phyloP scores from a whole-genome alignment of 768 basidiomycete genomes.

The Collybia mongolica region DNA sequence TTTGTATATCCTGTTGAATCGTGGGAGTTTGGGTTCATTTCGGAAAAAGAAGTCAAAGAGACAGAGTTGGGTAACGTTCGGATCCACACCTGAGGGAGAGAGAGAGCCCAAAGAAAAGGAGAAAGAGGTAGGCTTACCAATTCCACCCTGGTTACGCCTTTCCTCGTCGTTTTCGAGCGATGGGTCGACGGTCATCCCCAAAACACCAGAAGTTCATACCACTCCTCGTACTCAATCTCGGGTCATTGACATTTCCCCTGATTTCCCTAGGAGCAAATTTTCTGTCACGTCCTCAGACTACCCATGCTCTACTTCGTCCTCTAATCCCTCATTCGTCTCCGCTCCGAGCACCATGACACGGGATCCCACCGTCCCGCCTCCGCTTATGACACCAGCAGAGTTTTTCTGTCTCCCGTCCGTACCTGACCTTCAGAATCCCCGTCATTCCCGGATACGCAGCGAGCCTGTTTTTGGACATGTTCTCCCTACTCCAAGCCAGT shows the following conservation, averaged over 20 bases:
- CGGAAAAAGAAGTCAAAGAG: conserved; percentile 5
- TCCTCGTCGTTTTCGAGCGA: conserved; percentile 7
- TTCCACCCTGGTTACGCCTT: conserved; percentile 3
- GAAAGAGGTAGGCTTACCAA: conserved; percentile 7
- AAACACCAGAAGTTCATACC: background rate
- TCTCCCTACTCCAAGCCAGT: background rate
- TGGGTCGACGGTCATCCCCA: background rate
- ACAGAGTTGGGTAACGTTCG: background rate
- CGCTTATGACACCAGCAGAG: conserved; percentile 13
- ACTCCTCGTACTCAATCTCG: background rate
- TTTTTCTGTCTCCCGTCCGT: conserved; percentile 15
- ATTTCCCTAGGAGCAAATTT: conserved; percentile 28
- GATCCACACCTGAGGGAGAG: conserved; percentile 5
- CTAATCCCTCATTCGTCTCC: background rate
- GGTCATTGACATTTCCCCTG: conserved; percentile 23
- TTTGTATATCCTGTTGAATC: conserved; percentile 10
- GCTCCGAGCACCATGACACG: background rate
- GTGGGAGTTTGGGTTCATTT: conserved; percentile 6
- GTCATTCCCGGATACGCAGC: conserved; percentile 15
- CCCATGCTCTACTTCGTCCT: conserved; percentile 15
- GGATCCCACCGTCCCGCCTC: background rate
- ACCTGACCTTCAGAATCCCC: conserved; percentile 10
- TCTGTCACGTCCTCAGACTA: conserved; percentile 31
- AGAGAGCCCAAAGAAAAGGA: conserved; percentile 4
- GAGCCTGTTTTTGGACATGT: conserved; percentile 15